Conservation (phyloP, 75 land plant genomes). For the Cupressus sempervirens region DNA sequence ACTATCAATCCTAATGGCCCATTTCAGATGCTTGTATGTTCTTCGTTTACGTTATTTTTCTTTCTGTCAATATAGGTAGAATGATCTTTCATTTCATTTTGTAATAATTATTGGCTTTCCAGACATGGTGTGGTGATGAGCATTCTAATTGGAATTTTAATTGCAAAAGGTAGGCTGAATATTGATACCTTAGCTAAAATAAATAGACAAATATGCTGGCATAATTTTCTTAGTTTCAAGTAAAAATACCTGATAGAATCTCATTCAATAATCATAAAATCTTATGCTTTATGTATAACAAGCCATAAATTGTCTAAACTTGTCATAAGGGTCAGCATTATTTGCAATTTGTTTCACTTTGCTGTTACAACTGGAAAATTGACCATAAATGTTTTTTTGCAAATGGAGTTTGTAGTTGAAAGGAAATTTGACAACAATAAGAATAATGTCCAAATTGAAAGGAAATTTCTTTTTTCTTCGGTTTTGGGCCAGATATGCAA, state of each 20-base stretch:
- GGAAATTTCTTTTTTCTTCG: background rate
- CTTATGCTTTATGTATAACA: background rate
- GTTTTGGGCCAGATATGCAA: background rate
- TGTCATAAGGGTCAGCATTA: background rate
- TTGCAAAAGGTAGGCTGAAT: background rate
- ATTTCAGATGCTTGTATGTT: constrained; percentile 92
- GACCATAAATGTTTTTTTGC: background rate
- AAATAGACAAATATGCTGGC: background rate
- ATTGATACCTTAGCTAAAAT: background rate
- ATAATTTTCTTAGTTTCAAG: background rate
- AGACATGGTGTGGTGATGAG: background rate
- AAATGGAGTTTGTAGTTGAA: constrained; percentile 2
- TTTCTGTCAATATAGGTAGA: background rate
- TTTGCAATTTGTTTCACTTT: background rate
- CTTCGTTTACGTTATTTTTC: background rate
- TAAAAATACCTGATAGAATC: background rate
- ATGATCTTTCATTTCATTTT: background rate
- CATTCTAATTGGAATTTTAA: background rate
- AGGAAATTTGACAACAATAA: background rate
- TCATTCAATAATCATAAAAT: background rate
- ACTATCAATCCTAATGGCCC: constrained; percentile 75
- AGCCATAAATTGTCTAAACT: background rate
- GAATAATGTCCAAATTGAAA: background rate
- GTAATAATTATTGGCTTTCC: background rate
- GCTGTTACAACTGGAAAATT: background rate